Evolutionary conservation across 148 eudicot species (phyloP), one percentile per base, ranked within the genome.

Genomic region (Talinum fruticosum): DNA sequence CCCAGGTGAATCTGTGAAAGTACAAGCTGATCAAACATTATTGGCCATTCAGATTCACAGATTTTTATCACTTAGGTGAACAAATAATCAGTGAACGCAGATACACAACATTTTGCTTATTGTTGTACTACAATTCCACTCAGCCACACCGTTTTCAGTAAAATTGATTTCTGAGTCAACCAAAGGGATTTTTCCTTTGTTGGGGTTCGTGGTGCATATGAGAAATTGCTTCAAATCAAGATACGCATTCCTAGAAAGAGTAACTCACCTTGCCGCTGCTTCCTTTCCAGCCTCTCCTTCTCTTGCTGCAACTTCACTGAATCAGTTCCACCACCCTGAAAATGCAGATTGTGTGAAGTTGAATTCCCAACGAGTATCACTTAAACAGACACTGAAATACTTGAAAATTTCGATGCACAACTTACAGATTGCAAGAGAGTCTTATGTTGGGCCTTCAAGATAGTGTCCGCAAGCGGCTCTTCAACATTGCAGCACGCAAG

Each of bases 401-500:
- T n/a, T 29, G 8, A 34, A 82, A 30, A 69, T 23, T 70, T 30
- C 30, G 28, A 75, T 44, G 44, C 12, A 10, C 14, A 71, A 61
- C 79, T 81, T 87, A 88, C 96, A 51, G 83, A 81, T 53, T 85
- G 84, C 65, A 81, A 51, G 24, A 84, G 87, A 8, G 83, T 76
- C 78, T 90, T 85, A 78, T 89, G 83, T 75, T 88, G 84, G 41
- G 97, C 97, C 84, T 85, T 93, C 67, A 85, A 79, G 68, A 93
- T 93, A 5, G 92, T 90, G 76, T 87, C 92, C 38, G 96, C 93
- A 85, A 92, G 37, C 98, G 96, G 44, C 83, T 84, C 83, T 85
- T 94, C 69, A 94, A 79, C 88, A 88, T 88, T 64, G 95, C 98
- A 84, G 88, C 90, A 38, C 96, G 95, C 57, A 92, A 79, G 61